A percentile compares a stretch with the other conserved stretches of the same genome.
phyloP scores from a whole-genome alignment of 768 basidiomycete genomes.

The Hirschioporus abietinus region DNA sequence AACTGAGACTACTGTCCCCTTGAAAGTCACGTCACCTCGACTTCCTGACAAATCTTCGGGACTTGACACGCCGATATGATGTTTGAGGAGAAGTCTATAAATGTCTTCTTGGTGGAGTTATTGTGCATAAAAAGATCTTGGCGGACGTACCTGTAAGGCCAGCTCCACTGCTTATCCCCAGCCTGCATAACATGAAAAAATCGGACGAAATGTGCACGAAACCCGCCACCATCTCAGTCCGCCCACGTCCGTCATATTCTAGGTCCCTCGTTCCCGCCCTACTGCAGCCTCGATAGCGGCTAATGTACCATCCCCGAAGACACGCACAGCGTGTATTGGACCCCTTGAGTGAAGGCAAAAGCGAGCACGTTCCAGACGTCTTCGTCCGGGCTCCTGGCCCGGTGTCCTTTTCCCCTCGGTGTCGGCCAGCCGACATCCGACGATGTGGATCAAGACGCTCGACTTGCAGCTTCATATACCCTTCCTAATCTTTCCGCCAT shows the following conservation, averaged over 20 bases:
- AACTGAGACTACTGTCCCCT: no score
- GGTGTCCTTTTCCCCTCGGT: background rate
- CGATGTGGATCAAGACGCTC: background rate
- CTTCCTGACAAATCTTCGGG: no score
- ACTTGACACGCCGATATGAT: no score
- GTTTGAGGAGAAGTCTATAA: no score
- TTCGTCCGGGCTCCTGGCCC: background rate
- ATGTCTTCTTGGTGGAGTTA: no score
- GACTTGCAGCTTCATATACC: background rate
- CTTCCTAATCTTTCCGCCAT: background rate
- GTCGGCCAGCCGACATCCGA: background rate
- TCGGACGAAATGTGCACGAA: no score
- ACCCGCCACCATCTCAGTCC: no score
- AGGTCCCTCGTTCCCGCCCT: background rate
- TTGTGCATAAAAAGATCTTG: no score
- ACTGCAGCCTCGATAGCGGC: background rate
- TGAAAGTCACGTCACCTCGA: no score
- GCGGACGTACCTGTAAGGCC: no score
- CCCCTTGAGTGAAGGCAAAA: background rate
- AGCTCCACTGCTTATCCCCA: no score
- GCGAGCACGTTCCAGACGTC: background rate
- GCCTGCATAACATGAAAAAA: no score
- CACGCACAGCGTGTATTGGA: background rate
- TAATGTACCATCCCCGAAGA: background rate
- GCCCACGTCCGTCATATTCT: background rate